A percentile compares a stretch with the other conserved stretches of the same genome.
phyloP scores from a whole-genome alignment of 495 filamentous ascomycete species.

The Chaetomium fimeti region DNA sequence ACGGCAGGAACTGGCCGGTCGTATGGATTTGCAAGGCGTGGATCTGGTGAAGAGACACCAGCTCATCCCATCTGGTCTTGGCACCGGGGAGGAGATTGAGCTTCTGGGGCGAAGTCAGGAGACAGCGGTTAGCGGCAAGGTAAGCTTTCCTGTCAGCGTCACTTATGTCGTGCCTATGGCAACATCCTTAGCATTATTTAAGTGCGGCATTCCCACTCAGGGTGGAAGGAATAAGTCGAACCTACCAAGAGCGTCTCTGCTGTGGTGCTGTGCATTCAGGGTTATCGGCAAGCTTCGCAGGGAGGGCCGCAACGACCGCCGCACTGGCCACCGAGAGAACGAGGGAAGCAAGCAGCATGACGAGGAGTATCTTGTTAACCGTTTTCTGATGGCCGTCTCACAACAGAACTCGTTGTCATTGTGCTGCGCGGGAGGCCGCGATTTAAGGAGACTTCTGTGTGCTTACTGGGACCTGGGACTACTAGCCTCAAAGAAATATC shows the following conservation, averaged over 20 bases:
- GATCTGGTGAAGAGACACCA: constrained; percentile 2
- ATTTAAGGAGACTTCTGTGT: too few species aligned
- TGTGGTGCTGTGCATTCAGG: not conserved
- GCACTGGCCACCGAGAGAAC: not conserved
- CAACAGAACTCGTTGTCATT: too few species aligned
- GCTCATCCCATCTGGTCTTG: constrained; percentile 10
- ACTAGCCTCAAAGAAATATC: too few species aligned
- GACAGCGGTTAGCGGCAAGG: not conserved
- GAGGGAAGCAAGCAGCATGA: not conserved
- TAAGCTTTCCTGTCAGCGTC: constrained; percentile 1
- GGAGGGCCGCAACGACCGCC: not conserved
- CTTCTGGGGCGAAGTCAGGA: not conserved
- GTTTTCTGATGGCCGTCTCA: too few species aligned
- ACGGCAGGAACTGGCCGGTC: not conserved
- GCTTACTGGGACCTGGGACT: too few species aligned
- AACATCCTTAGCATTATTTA: not conserved
- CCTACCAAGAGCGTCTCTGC: constrained; percentile 3
- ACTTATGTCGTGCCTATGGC: not conserved
- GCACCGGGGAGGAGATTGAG: not conserved
- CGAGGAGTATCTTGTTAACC: too few species aligned
- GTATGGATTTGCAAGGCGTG: constrained; percentile 9
- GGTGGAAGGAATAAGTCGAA: not conserved
- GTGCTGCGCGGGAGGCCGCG: too few species aligned
- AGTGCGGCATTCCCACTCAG: not conserved
- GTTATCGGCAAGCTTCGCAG: not conserved